A percentile compares a stretch with the other conserved stretches of the same genome.
phyloP scores from a whole-genome alignment of 805 yeast genomes.

The Sugiyamaella marilandica region DNA sequence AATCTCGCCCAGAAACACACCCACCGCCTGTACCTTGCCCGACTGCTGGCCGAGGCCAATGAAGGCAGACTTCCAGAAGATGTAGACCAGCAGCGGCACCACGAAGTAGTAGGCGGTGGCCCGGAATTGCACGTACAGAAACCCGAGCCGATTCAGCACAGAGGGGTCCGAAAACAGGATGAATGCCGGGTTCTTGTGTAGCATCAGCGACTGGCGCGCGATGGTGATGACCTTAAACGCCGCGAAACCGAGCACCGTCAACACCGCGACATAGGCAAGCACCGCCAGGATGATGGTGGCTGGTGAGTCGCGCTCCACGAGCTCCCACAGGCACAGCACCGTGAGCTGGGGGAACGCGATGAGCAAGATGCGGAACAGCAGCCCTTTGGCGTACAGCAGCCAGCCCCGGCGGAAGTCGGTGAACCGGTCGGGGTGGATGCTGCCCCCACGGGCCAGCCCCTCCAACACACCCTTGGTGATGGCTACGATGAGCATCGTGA shows the following conservation, averaged over 20 bases:
- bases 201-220: slow-evolving; percentile 64
- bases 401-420: slow-evolving; percentile 76
- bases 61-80: slow-evolving; percentile 69
- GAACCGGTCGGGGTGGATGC: slow-evolving; percentile 61
- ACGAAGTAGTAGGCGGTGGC: slow-evolving; percentile 87
- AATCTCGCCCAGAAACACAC: slow-evolving; percentile 72
- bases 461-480: slow-evolving; percentile 66
- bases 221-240: slow-evolving; percentile 64
- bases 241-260: slow-evolving; percentile 65
- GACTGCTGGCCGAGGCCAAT: slow-evolving; percentile 79
- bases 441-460: slow-evolving; percentile 54
- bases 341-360: slow-evolving; percentile 86
- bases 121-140: slow-evolving; percentile 83
- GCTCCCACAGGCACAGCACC: slow-evolving; percentile 83
- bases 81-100: slow-evolving; percentile 56
- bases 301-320: slow-evolving; percentile 74
- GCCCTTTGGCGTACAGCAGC: slow-evolving; percentile 82
- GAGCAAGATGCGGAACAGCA: slow-evolving; percentile 74
- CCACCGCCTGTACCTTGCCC: slow-evolving; percentile 78
- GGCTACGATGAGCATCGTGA: slow-evolving; percentile 47
- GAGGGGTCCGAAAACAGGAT: slow-evolving; percentile 78
- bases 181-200: slow-evolving; percentile 89
- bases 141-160: slow-evolving; percentile 83
- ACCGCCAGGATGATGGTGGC: slow-evolving; percentile 80
- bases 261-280: slow-evolving; percentile 54